Evolutionary conservation across 2,329 filamentous ascomycete genomes (phyloP).

Genomic region (Aureobasidium sp.): DNA sequence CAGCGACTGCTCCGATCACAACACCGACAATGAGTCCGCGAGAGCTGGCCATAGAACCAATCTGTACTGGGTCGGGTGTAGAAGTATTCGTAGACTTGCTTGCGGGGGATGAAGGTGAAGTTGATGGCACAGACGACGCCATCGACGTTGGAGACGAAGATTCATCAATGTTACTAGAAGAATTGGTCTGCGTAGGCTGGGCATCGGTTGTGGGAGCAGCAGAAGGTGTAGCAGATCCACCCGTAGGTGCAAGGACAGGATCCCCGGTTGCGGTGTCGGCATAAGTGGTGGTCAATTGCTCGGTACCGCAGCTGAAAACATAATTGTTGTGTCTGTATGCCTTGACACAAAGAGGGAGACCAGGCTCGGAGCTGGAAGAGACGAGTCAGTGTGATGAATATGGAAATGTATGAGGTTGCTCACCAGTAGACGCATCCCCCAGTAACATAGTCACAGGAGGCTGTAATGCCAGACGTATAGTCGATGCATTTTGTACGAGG

Average conservation of each 20-base stretch:
- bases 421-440: constrained; percentile 21
- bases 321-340: background rate
- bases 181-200: background rate
- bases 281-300: background rate
- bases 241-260: background rate
- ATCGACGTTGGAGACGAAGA: background rate
- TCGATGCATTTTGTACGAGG: constrained; percentile 20
- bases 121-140: background rate
- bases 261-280: background rate
- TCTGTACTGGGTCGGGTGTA: background rate
- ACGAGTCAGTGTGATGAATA: background rate
- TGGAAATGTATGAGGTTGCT: background rate
- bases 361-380: background rate
- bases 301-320: background rate
- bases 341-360: background rate
- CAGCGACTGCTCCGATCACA: background rate
- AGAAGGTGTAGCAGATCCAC: background rate
- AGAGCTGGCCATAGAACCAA: background rate
- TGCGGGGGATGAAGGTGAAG: background rate
- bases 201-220: background rate
- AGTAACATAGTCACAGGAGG: constrained; percentile 18
- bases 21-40: constrained; percentile 3
- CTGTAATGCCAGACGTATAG: constrained; percentile 11
- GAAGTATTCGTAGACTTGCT: background rate
- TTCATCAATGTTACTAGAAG: too few relatives aligned